Evolutionary conservation across 306 rosid genomes (phyloP).

Genomic region (Fragaria vesca): DNA sequence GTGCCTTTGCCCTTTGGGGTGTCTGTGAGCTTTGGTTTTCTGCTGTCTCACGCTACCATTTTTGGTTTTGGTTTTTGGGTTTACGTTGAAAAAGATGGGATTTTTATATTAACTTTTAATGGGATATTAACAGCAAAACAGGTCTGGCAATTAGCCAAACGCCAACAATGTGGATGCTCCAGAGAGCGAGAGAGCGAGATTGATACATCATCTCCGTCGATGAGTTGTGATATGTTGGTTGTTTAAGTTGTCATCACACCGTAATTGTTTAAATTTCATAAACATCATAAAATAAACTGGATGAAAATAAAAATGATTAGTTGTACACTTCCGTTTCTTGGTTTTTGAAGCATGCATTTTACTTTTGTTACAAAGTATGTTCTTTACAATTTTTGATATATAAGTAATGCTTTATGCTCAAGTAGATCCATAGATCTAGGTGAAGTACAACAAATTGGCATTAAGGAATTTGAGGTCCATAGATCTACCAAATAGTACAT

Average conservation of each 20-base stretch:
- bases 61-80: background rate
- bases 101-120: background rate
- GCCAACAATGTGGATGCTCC: background rate
- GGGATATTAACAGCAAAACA: slow-evolving; percentile 1
- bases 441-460: no score
- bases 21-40: background rate
- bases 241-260: no score
- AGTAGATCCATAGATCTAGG: no score
- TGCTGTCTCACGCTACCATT: background rate
- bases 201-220: background rate
- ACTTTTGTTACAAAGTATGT: no score
- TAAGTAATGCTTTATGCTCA: no score
- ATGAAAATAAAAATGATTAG: no score
- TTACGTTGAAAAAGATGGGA: background rate
- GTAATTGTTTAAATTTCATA: no score
- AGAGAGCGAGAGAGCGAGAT: background rate
- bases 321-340: no score
- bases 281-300: no score
- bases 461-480: background rate
- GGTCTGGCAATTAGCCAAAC: slow-evolving; percentile 2
- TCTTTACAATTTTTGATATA: no score
- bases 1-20: background rate
- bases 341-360: no score
- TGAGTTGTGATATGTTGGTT: no score
- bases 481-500: background rate